Percentiles rank a stretch among this genome's conserved stretches.
phyloP scores from a whole-genome alignment of 768 basidiomycete genomes.

The Leccinum imitatum region DNA sequence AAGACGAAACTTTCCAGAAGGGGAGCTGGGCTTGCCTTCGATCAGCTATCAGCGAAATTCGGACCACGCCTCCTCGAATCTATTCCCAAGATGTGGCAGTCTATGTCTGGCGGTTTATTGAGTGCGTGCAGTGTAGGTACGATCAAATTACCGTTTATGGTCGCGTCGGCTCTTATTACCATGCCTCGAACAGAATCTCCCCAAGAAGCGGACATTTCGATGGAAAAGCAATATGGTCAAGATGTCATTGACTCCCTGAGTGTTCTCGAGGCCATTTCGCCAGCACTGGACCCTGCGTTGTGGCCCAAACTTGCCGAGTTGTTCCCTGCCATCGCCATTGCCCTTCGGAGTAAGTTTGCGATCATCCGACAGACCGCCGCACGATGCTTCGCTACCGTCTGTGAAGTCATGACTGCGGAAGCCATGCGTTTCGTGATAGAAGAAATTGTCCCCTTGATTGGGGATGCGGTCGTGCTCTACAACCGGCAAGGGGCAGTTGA shows the following conservation, averaged over 20 bases:
- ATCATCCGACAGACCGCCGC: constrained; percentile 90
- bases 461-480: constrained; percentile 68
- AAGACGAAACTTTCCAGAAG: constrained; percentile 75
- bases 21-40: constrained; percentile 83
- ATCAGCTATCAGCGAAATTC: constrained; percentile 73
- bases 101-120: constrained; percentile 77
- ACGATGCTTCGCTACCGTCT: constrained; percentile 83
- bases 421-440: constrained; percentile 93
- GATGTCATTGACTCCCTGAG: constrained; percentile 92
- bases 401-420: constrained; percentile 78
- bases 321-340: constrained; percentile 74
- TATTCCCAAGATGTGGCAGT: constrained; percentile 95
- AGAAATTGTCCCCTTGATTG: constrained; percentile 73
- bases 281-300: constrained; percentile 69
- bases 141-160: constrained; percentile 16
- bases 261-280: constrained; percentile 79
- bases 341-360: constrained; percentile 82
- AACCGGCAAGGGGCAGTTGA: constrained; percentile 92
- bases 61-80: constrained; percentile 67
- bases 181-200: constrained; percentile 44
- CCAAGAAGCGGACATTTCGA: constrained; percentile 57
- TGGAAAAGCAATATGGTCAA: constrained; percentile 77
- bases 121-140: constrained; percentile 66
- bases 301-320: constrained; percentile 67
- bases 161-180: not conserved